phyloP scores from a whole-genome alignment of 2,329 filamentous ascomycete genomes.

The Microcyclosporella mali region DNA sequence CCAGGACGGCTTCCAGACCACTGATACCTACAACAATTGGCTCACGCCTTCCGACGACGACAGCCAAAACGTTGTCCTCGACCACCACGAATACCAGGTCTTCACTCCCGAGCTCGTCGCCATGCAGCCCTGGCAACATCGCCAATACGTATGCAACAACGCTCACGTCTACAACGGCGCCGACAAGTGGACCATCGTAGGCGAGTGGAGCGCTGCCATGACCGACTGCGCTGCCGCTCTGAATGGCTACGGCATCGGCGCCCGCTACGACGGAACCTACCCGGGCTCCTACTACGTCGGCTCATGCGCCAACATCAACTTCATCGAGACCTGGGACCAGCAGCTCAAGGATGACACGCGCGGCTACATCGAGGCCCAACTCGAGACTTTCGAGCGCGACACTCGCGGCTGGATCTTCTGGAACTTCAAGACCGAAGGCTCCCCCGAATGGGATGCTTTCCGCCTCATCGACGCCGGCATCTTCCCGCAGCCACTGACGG shows the following conservation, averaged over 20 bases:
- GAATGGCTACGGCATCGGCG: slow-evolving; percentile 52
- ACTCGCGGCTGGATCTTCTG: slow-evolving; percentile 53
- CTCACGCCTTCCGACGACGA: slow-evolving; percentile 47
- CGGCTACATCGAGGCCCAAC: slow-evolving; percentile 51
- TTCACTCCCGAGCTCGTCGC: slow-evolving; percentile 50
- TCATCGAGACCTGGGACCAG: slow-evolving; percentile 44
- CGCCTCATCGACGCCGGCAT: slow-evolving; percentile 45
- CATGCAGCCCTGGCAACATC: slow-evolving; percentile 48
- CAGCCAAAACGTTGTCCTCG: slow-evolving; percentile 53
- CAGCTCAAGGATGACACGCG: slow-evolving; percentile 40
- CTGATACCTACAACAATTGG: slow-evolving; percentile 56
- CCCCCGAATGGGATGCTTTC: slow-evolving; percentile 50
- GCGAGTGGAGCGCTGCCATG: slow-evolving; percentile 64
- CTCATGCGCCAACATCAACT: slow-evolving; percentile 49
- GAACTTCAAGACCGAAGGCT: slow-evolving; percentile 53
- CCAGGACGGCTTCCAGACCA: slow-evolving; percentile 51
- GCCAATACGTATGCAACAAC: slow-evolving; percentile 51
- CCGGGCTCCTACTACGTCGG: slow-evolving; percentile 45
- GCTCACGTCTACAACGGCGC: slow-evolving; percentile 43
- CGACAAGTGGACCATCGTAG: slow-evolving; percentile 63
- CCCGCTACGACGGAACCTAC: slow-evolving; percentile 55
- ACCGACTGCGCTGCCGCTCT: slow-evolving; percentile 52
- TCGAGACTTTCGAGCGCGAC: slow-evolving; percentile 46
- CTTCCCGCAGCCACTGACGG: slow-evolving; percentile 42
- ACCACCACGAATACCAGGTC: slow-evolving; percentile 64